Percentiles rank a stretch among this genome's conserved stretches.
Evolutionary conservation across 2,329 filamentous ascomycete species (phyloP).

Genomic region (Didymosphaeria variabile): DNA sequence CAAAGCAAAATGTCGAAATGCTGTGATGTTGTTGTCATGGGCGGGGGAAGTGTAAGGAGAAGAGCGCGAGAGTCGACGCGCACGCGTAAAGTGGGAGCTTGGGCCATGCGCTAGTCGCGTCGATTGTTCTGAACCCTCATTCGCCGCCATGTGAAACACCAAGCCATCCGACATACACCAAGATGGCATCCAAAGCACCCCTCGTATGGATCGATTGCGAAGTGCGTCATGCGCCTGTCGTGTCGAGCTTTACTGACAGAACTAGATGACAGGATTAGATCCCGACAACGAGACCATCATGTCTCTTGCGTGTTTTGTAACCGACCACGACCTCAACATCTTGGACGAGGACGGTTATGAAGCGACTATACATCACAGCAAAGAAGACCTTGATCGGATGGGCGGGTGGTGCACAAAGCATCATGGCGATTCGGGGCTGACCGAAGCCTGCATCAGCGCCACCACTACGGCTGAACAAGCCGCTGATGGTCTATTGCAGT

Average conservation of each 20-base stretch:
- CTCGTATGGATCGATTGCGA: constrained; percentile 89
- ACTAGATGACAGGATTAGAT: constrained; percentile 90
- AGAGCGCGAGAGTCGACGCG: constrained; percentile 26
- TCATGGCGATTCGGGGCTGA: constrained; percentile 84
- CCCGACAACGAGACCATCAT: constrained; percentile 83
- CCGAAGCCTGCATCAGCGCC: constrained; percentile 76
- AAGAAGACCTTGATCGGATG: constrained; percentile 78
- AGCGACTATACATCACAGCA: constrained; percentile 76
- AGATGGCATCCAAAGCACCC: constrained; percentile 66
- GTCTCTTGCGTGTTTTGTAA: constrained; percentile 92
- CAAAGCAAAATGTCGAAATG: constrained; percentile 19
- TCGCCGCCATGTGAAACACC: constrained; percentile 14
- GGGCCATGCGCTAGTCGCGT: constrained; percentile 16
- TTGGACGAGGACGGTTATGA: constrained; percentile 83
- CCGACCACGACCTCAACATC: constrained; percentile 78
- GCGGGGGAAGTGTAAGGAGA: constrained; percentile 33
- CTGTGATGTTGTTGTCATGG: constrained; percentile 25
- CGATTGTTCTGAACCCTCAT: constrained; percentile 9
- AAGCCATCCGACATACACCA: constrained; percentile 5
- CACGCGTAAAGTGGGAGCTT: constrained; percentile 24
- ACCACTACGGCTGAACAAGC: constrained; percentile 76
- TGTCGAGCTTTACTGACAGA: constrained; percentile 21
- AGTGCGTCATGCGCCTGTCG: constrained; percentile 47
- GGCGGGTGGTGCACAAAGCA: constrained; percentile 87
- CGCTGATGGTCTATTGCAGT: constrained; percentile 75